These are phyloP conservation scores for Anthracocystis panici-leucophaei DNA, from an alignment of 1,284 basidiomycete genomes.

Conservation along the genomic window DNA sequence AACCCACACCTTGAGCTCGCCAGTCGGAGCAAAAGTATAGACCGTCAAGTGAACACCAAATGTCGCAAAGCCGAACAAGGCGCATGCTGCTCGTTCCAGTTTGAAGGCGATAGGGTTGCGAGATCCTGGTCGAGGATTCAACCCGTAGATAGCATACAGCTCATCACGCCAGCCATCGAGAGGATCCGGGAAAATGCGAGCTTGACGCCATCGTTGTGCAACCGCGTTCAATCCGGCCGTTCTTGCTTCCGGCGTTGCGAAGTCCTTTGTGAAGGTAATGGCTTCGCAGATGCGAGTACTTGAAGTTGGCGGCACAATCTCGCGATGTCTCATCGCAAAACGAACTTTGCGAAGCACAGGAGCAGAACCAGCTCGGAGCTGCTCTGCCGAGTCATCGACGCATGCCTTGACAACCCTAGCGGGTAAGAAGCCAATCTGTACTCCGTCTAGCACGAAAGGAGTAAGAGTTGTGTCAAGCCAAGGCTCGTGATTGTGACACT, in stretches of 20 bases:
- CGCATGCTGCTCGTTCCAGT: conserved; percentile 88
- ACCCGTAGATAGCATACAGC: conserved; percentile 61
- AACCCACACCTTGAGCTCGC: conserved; percentile 78
- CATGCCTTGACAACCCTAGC: conserved; percentile 50
- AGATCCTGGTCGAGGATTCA: conserved; percentile 23
- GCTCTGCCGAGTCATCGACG: conserved; percentile 29
- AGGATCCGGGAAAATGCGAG: conserved; percentile 54
- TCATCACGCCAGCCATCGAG: conserved; percentile 69
- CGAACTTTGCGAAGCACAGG: conserved; percentile 29
- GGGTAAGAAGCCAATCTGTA: conserved; percentile 63
- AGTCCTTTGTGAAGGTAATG: conserved; percentile 35
- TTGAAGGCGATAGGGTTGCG: conserved; percentile 76
- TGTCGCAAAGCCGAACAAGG: conserved; percentile 88
- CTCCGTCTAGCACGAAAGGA: conserved; percentile 55
- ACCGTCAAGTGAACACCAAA: conserved; percentile 85
- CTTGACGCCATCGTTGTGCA: conserved; percentile 49
- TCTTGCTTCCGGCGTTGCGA: conserved; percentile 32
- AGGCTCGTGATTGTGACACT: conserved; percentile 65
- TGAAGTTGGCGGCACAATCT: conserved; percentile 30
- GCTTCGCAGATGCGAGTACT: conserved; percentile 24
- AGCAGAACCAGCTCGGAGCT: conserved; percentile 7
- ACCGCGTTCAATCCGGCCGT: conserved; percentile 43
- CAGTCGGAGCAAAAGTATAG: conserved; percentile 53
- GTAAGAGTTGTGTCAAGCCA: conserved; percentile 55
- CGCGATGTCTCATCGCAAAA: conserved; percentile 40